A percentile compares a stretch with the other conserved stretches of the same genome.
phyloP scores from a whole-genome alignment of 2,329 filamentous ascomycete genomes.

The Colletotrichum lini region DNA sequence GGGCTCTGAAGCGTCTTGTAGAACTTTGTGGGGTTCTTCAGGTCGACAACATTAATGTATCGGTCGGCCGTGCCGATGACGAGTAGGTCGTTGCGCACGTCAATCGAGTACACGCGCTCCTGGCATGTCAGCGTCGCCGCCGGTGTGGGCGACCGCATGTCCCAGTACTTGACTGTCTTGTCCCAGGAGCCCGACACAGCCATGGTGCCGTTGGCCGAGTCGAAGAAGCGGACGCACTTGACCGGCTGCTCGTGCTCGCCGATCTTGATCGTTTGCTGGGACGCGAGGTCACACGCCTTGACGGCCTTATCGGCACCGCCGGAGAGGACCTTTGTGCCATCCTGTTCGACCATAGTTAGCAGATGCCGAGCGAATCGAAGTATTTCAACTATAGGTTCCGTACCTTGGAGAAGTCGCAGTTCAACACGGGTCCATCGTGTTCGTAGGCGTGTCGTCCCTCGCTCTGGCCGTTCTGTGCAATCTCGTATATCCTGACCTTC shows the following conservation, averaged over 20 bases:
- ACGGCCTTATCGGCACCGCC: constrained; percentile 93
- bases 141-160: constrained; percentile 77
- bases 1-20: constrained; percentile 98
- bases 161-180: constrained; percentile 93
- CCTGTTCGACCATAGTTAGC: constrained; percentile 65
- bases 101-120: constrained; percentile 91
- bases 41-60: constrained; percentile 95
- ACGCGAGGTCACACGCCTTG: constrained; percentile 86
- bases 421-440: constrained; percentile 87
- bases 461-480: constrained; percentile 82
- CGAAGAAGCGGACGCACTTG: constrained; percentile 83
- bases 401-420: constrained; percentile 91
- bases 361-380: constrained; percentile 13
- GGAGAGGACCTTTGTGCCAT: constrained; percentile 90
- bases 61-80: constrained; percentile 95
- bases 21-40: constrained; percentile 88
- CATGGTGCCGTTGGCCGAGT: constrained; percentile 80
- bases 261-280: constrained; percentile 78
- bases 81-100: constrained; percentile 88
- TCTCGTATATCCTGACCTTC: constrained; percentile 97
- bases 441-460: constrained; percentile 90
- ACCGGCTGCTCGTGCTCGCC: constrained; percentile 90
- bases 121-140: constrained; percentile 77
- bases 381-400: constrained; percentile 46
- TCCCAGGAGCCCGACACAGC: constrained; percentile 95